Percentiles rank a stretch among this genome's conserved stretches.
Conservation (phyloP, 768 basidiomycete species). For the Pseudohyphozyma bogoriensis region DNA sequence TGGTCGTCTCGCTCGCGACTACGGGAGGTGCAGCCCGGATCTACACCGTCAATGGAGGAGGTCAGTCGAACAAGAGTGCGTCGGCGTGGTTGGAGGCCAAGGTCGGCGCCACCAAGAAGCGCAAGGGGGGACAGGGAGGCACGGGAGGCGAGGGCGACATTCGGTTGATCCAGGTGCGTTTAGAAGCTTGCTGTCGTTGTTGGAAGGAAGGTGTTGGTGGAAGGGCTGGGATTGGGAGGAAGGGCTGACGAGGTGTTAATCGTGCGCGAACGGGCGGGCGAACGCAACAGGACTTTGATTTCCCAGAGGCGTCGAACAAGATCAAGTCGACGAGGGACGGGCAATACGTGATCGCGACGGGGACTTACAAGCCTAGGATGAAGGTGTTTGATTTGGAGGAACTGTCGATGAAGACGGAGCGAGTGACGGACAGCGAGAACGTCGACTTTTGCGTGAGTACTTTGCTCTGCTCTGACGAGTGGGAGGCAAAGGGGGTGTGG, state of each 20-base stretch:
- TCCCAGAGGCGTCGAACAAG: conserved; percentile 88
- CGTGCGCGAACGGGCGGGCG: conserved; percentile 43
- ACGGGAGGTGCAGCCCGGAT: conserved; percentile 47
- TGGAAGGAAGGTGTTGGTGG: not conserved
- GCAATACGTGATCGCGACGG: conserved; percentile 83
- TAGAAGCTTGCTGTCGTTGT: not conserved
- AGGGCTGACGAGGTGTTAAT: not conserved
- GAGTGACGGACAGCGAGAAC: conserved; percentile 92
- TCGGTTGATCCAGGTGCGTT: conserved; percentile 31
- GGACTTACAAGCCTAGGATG: conserved; percentile 96
- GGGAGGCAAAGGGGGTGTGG: no score
- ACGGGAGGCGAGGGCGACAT: conserved; percentile 30
- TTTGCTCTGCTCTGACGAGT: conserved; percentile 25
- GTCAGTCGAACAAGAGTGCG: conserved; percentile 33
- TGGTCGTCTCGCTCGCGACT: conserved; percentile 33
- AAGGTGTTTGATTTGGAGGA: conserved; percentile 90
- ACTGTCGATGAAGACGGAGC: conserved; percentile 84
- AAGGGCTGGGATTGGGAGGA: not conserved
- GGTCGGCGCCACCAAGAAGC: conserved; percentile 33
- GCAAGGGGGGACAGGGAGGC: conserved; percentile 31
- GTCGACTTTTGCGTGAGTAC: conserved; percentile 92
- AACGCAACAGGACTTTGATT: conserved; percentile 90
- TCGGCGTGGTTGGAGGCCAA: conserved; percentile 34
- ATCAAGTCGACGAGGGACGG: conserved; percentile 87
- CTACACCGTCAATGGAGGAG: conserved; percentile 89